A percentile compares a stretch with the other conserved stretches of the same genome.
phyloP scores from a whole-genome alignment of 257 asterid species.

The Nicotiana attenuata region DNA sequence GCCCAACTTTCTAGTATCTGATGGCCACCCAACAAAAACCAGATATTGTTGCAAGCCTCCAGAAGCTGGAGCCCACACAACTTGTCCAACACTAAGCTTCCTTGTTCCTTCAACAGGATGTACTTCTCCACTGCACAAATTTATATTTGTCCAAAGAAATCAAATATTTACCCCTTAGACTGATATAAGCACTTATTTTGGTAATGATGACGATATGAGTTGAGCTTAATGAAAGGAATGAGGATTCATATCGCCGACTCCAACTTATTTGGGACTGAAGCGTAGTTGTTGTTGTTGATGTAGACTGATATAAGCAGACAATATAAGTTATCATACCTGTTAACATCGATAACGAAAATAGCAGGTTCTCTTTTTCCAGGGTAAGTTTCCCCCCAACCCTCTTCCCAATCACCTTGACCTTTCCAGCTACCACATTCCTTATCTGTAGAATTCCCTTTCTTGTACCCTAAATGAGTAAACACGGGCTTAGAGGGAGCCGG shows the following conservation, averaged over 20 bases:
- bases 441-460: conserved; percentile 45
- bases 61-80: conserved; percentile 74
- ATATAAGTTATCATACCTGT: conserved; percentile 37
- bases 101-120: conserved; percentile 49
- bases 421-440: conserved; percentile 80
- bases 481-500: conserved; percentile 60
- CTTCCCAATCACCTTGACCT: conserved; percentile 96
- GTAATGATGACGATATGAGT: no score
- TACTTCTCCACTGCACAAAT: conserved; percentile 74
- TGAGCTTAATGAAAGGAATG: no score
- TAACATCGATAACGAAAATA: conserved; percentile 58
- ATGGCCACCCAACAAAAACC: conserved; percentile 90
- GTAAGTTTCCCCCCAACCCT: conserved; percentile 97
- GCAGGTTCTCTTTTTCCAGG: conserved; percentile 86
- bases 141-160: conserved; percentile 10
- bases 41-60: conserved; percentile 45
- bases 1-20: conserved; percentile 73
- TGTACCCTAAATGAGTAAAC: conserved; percentile 52
- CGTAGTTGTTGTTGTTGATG: no score
- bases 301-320: conserved; percentile 3
- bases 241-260: no score
- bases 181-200: background rate
- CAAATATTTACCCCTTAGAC: background rate
- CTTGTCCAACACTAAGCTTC: conserved; percentile 83
- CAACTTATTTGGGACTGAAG: no score